Evolutionary conservation across 179 eudicot genomes (phyloP), one percentile per base, ranked within the genome.

Genomic region (Carnegiea gigantea): DNA sequence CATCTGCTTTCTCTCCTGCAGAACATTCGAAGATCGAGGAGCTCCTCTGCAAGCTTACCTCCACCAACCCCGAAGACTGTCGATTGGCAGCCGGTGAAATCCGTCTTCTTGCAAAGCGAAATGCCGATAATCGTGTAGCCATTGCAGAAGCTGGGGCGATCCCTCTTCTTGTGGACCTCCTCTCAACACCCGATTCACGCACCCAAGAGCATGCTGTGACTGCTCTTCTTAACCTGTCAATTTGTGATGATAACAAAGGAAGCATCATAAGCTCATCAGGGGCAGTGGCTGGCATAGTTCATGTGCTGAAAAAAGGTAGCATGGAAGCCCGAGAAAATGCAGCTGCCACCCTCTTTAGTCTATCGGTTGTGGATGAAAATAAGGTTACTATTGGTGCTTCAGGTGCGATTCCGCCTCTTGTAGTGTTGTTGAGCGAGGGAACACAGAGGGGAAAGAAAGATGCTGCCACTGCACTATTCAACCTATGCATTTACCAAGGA

Each of bases 281-380:
- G 72, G 99, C 98, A 6, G 93, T 93, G 23, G 94, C 95, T 10
- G 95, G 94, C 38, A 94, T 95, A 51, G 98, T 95, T 30, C 91
- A 87, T 20, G 98, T 95, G 84, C 86, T 95, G 65, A 92, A 90
- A 82, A 91, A 89, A 77, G 98, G 98, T 53, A 89, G 94, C 93
- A 91, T 91, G 95, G 99, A 95, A 86, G 98, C 98, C 20, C 85
- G 98, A 72, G 98, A 93, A 86, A 95, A 95, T 77, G 98, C 98
- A 33, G 98, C 98, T 1, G 98, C 98, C 70, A 91, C 99, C 78
- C 89, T 95, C 46, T 95, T 95, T 81, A 95, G 99, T 83, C 90
- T 95, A 51, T 95, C 98, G 1, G 98, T 95, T 51, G 88, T 94
- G 60, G 99, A 95, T 80, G 98, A 94, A 86, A 90, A 95, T 79